These are phyloP conservation scores for Phylloporus rhodoxanthus DNA, from an alignment of 768 basidiomycete genomes.

Conservation along the genomic window DNA sequence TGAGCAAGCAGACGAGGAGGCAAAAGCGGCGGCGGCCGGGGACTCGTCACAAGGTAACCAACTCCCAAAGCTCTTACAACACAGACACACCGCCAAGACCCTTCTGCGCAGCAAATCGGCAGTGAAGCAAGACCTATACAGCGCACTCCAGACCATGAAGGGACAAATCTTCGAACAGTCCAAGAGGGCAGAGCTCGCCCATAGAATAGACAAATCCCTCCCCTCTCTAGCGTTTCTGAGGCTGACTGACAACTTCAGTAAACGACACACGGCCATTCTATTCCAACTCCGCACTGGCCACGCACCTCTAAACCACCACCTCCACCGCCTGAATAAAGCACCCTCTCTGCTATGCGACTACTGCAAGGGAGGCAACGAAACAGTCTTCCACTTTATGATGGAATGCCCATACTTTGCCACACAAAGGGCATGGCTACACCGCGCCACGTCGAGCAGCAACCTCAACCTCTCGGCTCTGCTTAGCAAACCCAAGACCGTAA, in stretches of 20 bases:
- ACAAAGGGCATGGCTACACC: not conserved
- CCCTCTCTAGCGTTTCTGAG: not conserved
- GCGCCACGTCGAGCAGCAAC: too few species aligned
- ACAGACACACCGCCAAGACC: too few species aligned
- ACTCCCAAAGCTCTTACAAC: too few species aligned
- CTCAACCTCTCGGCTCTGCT: too few species aligned
- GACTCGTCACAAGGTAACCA: too few species aligned
- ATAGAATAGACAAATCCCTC: not conserved
- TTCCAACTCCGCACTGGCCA: conserved; percentile 32
- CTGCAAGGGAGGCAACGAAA: too few species aligned
- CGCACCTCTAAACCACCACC: conserved; percentile 27
- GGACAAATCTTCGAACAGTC: not conserved
- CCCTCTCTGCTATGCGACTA: not conserved
- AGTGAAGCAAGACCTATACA: too few species aligned
- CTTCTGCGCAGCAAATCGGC: too few species aligned
- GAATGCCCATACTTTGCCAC: not conserved
- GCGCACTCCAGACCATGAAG: too few species aligned
- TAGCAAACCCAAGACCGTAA: not conserved
- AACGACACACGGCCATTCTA: conserved; percentile 3
- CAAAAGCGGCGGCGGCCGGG: too few species aligned
- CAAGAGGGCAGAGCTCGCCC: not conserved
- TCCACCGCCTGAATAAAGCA: conserved; percentile 15
- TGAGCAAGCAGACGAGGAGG: too few species aligned
- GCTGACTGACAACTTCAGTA: not conserved
- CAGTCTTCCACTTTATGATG: too few species aligned